phyloP scores from a whole-genome alignment of 1,284 basidiomycete species.

The Cutaneotrichosporon dermatis region DNA sequence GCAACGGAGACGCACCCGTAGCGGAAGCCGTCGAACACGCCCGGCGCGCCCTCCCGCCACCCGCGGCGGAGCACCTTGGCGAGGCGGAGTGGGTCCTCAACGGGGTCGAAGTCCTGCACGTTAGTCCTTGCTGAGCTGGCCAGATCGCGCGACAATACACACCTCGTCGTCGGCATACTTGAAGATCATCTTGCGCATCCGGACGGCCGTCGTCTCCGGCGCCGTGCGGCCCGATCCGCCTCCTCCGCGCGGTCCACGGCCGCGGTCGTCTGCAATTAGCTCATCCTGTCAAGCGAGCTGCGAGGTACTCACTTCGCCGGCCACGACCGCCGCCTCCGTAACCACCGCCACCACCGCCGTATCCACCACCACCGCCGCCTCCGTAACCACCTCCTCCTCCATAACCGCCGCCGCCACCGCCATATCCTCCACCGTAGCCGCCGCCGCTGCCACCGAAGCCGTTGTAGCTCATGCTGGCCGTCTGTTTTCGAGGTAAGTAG shows the following conservation, averaged over 20 bases:
- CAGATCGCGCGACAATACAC: constrained; percentile 41
- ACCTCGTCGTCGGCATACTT: constrained; percentile 75
- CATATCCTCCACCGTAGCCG: too few species aligned
- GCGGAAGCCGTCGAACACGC: constrained; percentile 63
- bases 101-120: constrained; percentile 33
- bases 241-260: constrained; percentile 25
- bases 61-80: constrained; percentile 63
- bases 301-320: constrained; percentile 19
- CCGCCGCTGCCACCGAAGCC: constrained; percentile 14
- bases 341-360: constrained; percentile 15
- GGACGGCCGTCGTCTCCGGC: constrained; percentile 66
- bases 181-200: constrained; percentile 64
- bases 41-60: constrained; percentile 57
- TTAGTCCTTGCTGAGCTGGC: background rate
- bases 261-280: constrained; percentile 20
- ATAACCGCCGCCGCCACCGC: constrained; percentile 10
- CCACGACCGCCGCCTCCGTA: constrained; percentile 19
- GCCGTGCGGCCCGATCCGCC: constrained; percentile 18
- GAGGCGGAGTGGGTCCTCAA: constrained; percentile 69
- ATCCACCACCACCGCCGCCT: constrained; percentile 15
- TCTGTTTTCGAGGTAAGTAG: background rate
- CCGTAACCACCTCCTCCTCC: constrained; percentile 12
- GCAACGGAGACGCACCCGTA: constrained; percentile 57
- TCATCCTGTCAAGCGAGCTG: background rate
- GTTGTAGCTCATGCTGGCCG: constrained; percentile 34